These are phyloP conservation scores for Chaetomium globosum DNA, from an alignment of 2,329 filamentous ascomycete species.

Conservation along the genomic window DNA sequence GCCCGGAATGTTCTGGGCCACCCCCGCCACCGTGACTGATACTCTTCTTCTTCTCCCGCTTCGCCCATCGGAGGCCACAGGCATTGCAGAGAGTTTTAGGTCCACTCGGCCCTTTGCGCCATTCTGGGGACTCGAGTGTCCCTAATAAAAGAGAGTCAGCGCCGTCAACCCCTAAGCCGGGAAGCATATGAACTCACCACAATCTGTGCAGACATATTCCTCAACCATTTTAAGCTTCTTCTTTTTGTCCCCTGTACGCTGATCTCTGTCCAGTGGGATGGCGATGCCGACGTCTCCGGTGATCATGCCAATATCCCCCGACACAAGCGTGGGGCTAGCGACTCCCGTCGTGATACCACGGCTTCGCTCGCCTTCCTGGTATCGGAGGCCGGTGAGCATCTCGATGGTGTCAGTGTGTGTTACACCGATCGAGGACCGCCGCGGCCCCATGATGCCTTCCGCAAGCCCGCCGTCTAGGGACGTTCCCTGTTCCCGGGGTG, in stretches of 20 bases:
- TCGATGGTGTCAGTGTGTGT: slow-evolving; percentile 85
- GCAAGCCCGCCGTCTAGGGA: slow-evolving; percentile 70
- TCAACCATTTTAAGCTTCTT: slow-evolving; percentile 81
- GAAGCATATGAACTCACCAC: slow-evolving; percentile 56
- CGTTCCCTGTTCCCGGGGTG: slow-evolving; percentile 65
- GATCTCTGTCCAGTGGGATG: slow-evolving; percentile 77
- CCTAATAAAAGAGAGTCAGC: slow-evolving; percentile 45
- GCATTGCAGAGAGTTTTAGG: slow-evolving; percentile 96
- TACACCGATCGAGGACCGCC: slow-evolving; percentile 70
- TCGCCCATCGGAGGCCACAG: slow-evolving; percentile 75
- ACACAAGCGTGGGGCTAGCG: slow-evolving; percentile 76
- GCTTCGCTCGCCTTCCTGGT: slow-evolving; percentile 85
- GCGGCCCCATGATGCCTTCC: slow-evolving; percentile 68
- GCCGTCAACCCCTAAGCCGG: background rate
- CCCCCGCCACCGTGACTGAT: slow-evolving; percentile 9
- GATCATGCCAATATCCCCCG: slow-evolving; percentile 82
- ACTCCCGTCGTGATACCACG: slow-evolving; percentile 86
- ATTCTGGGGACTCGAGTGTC: slow-evolving; percentile 90
- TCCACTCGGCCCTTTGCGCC: slow-evolving; percentile 89
- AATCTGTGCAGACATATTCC: slow-evolving; percentile 95
- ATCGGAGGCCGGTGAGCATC: slow-evolving; percentile 85
- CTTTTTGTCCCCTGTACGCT: slow-evolving; percentile 74
- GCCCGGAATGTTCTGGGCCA: background rate
- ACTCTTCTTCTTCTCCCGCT: slow-evolving; percentile 76
- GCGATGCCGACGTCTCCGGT: slow-evolving; percentile 85